Base-by-base conservation (phyloP, 73 alveolate genomes). In the Paramecium primaurelia region DNA sequence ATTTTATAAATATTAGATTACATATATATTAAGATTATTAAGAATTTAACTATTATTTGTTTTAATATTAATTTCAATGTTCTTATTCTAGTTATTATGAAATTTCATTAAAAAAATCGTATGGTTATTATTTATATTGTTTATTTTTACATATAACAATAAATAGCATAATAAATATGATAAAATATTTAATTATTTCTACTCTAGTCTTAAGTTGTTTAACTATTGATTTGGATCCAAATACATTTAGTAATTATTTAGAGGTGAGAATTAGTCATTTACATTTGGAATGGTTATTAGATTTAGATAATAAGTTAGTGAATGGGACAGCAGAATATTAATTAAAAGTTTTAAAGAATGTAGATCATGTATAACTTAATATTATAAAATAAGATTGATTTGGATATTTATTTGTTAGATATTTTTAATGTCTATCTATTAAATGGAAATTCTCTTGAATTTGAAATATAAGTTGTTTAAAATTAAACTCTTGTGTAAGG, bases 231-330 rank as follows among this genome's bases (percentile, higher is more conserved):
- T n/a, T 75, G 8, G 88, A 75, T 75, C 26, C n/a, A 30, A 75
- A 75, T 40, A 75, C 88, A 14, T 75, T 75, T 38, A 34, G 64
- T 14, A 75, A 75, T 40, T 75, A 75, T 75, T 30, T 37, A n/a
- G 88, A 75, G 8, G 34, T 75, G 18, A 10, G 25, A 5, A 75
- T 34, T 14, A 34, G 2, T 30, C 88, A 75, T 75, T n/a, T 75
- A 16, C 88, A 75, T 37, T 40, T 75, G 8, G 88, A 75, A 36
- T 75, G 88, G 88, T 37, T 75, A 16, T 18, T 75, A 26, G 88
- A 75, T 75, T 75, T 75, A 36, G 88, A 75, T 34, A 75, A 75
- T 75, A 34, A 75, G 38, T 14, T 32, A 22, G 49, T 75, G 38
- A 75, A 75, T 37, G 88, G 40, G 8, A 75, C 88, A 14, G 88